Base-by-base conservation (phyloP, 2,329 filamentous ascomycete species). In the Calonectria pteridis region DNA sequence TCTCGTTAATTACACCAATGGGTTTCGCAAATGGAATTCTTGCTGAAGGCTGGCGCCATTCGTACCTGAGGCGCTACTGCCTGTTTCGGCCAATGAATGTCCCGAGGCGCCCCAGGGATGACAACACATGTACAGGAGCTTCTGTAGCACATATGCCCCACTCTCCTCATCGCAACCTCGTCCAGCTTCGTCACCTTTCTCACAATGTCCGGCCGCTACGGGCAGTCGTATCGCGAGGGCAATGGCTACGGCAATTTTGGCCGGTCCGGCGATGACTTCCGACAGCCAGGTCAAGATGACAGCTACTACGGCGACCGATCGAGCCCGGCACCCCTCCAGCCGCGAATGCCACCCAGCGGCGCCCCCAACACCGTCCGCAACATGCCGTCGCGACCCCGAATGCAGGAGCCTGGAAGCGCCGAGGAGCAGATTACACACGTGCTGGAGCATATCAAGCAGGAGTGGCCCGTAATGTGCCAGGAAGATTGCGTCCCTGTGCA, bases 391-490 rank as follows among this genome's bases (percentile, higher is more conserved):
- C 79, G 84, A 69, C 76, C 82, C 68, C 82, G 82, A 77, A 82
- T 83, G 76, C 85, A 80, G 74, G 85, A 84, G 78, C 87, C 89
- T 23, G 55, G 55, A 53, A 89, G 84, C 76, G 89, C 89, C 68
- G 89, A 91, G 83, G 85, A 88, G 63, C 89, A 91, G 82, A 91
- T 92, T 73, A 84, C 85, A 64, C 88, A 91, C 78, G 91, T 98
- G 2, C 88, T 98, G 63, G 92, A 95, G 77, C 92, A 94, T 78
- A 98, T 99, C 81, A 93, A 96, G 82, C 87, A 90, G 71, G 95
- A 98, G 82, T 99, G 97, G 96, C 93, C 94, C 53, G 94, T 95
- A 78, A 97, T 99, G 94, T 95, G 94, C 76, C 90, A 94, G 79
- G 93, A 93, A 75, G 93, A 97, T 81, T 98, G 96, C 82, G 92